Percentiles rank a stretch among this genome's conserved stretches.
These are phyloP conservation scores for Fraxinus floribunda DNA, from an alignment of 305 asterid genomes.

Conservation along the genomic window DNA sequence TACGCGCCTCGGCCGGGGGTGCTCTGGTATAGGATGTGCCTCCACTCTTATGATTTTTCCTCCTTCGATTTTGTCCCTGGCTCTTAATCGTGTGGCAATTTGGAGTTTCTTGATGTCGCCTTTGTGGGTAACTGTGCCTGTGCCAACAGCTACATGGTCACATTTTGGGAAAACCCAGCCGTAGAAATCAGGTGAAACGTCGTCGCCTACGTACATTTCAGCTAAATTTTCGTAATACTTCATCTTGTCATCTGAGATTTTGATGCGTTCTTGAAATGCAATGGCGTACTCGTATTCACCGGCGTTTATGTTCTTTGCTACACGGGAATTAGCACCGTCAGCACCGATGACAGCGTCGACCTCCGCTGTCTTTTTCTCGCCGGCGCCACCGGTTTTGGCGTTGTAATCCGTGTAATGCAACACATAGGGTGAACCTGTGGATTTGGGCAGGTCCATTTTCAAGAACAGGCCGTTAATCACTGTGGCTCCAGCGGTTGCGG, in stretches of 20 bases:
- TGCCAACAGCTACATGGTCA: constrained; percentile 94
- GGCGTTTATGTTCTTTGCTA: constrained; percentile 74
- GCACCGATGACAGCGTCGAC: constrained; percentile 93
- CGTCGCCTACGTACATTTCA: constrained; percentile 94
- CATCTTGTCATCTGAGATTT: constrained; percentile 75
- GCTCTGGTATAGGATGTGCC: constrained; percentile 95
- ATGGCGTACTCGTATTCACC: constrained; percentile 95
- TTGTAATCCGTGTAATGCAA: constrained; percentile 66
- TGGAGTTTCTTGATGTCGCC: constrained; percentile 77
- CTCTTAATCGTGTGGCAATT: constrained; percentile 65
- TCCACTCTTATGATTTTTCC: constrained; percentile 88
- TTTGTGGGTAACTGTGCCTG: constrained; percentile 86
- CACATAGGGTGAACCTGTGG: constrained; percentile 55
- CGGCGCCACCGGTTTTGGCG: constrained; percentile 56
- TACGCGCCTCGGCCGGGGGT: constrained; percentile 76
- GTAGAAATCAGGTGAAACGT: constrained; percentile 87
- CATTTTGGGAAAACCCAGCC: constrained; percentile 97
- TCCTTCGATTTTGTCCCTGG: constrained; percentile 69
- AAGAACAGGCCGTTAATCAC: constrained; percentile 76
- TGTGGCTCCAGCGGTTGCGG: constrained; percentile 64
- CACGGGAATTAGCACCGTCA: constrained; percentile 90
- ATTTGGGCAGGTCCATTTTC: constrained; percentile 68
- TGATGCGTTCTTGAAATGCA: constrained; percentile 85
- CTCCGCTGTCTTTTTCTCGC: constrained; percentile 61
- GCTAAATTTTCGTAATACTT: constrained; percentile 77